Conservation (phyloP, 2,329 filamentous ascomycete genomes). For the Alternaria sp. region DNA sequence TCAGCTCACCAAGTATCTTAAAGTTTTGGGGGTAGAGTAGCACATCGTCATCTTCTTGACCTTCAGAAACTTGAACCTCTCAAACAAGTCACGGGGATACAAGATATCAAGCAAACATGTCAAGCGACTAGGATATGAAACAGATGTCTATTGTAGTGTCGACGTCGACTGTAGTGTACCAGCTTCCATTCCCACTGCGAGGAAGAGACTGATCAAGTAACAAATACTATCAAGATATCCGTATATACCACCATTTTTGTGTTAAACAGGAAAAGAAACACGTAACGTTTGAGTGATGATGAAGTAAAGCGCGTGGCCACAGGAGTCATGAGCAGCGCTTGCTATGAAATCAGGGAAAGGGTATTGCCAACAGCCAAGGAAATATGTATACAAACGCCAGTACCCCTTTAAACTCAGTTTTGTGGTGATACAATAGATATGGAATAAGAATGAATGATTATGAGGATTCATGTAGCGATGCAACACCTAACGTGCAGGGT, state of each 20-base stretch:
- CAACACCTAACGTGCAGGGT: constrained; percentile 18
- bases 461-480: neutral
- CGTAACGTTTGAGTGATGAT: neutral
- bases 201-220: neutral
- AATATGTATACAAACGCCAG: neutral
- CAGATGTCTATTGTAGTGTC: neutral
- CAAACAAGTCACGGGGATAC: neutral
- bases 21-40: neutral
- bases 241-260: neutral
- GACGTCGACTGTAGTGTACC: neutral
- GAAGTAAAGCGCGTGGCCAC: neutral
- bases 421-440: neutral
- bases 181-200: neutral
- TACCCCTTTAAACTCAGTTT: neutral
- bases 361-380: neutral
- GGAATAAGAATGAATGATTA: neutral
- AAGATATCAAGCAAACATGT: neutral
- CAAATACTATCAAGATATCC: neutral
- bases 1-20: neutral
- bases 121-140: neutral
- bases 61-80: neutral
- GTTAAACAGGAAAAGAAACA: neutral
- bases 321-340: constrained; percentile 2
- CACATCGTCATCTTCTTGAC: neutral
- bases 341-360: neutral